Evolutionary conservation across 2,329 filamentous ascomycete genomes (phyloP).

Genomic region (Teratosphaeria destructans): DNA sequence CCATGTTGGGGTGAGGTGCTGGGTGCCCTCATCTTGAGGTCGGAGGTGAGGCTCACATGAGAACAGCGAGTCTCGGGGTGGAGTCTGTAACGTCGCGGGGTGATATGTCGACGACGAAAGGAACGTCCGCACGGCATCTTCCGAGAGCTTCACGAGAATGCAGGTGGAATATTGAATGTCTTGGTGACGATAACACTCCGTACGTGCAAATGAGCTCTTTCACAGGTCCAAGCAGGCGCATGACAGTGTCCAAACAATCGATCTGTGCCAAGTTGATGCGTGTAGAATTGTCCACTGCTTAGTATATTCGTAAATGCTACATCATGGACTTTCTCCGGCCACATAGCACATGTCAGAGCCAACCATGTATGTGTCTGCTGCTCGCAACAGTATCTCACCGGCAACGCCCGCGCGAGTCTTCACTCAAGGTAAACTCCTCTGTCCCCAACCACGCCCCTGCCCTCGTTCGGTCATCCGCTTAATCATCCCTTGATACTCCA

Average conservation of each 20-base stretch:
- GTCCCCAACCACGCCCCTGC: too few relatives aligned
- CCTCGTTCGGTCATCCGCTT: too few relatives aligned
- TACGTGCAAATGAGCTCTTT: not conserved
- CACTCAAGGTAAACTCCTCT: not conserved
- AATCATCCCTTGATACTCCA: constrained; percentile 1
- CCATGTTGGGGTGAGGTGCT: not conserved
- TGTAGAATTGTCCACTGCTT: not conserved
- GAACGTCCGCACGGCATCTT: constrained; percentile 8
- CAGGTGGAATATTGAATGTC: too few relatives aligned
- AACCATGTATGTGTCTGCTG: not conserved
- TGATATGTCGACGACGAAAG: constrained; percentile 2
- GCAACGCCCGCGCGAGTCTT: not conserved
- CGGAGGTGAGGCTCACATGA: not conserved
- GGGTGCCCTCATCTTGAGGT: not conserved
- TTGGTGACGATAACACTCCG: too few relatives aligned
- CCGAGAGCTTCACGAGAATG: not conserved
- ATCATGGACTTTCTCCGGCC: not conserved
- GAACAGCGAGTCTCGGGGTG: not conserved
- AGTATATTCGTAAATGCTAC: not conserved
- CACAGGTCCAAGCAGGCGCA: not conserved
- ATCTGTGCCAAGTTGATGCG: too few relatives aligned
- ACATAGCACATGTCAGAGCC: not conserved
- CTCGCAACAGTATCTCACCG: not conserved
- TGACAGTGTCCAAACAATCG: constrained; percentile 1
- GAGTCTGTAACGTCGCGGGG: not conserved